A percentile compares a stretch with the other conserved stretches of the same genome.
Evolutionary conservation across 2,329 filamentous ascomycete genomes (phyloP).

Genomic region (Metarhizium sp.): DNA sequence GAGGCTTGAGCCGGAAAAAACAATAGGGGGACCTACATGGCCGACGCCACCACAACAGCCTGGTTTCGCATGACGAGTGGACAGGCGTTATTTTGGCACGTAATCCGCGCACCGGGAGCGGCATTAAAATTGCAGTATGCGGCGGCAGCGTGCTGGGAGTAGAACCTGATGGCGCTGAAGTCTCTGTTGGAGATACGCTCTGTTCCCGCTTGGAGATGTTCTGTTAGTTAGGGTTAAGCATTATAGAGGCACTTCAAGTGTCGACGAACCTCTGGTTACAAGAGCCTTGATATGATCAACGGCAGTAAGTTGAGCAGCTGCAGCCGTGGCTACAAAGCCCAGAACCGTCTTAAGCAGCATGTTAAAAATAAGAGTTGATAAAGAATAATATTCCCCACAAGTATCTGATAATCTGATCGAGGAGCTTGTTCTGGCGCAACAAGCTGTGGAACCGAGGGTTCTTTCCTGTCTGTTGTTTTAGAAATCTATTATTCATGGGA

Average conservation of each 20-base stretch:
- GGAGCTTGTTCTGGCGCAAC: background rate
- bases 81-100: conserved; percentile 35
- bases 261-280: conserved; percentile 23
- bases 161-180: conserved; percentile 34
- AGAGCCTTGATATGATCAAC: conserved; percentile 19
- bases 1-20: conserved; percentile 2
- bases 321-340: conserved; percentile 14
- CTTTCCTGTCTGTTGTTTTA: background rate
- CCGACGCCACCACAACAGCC: conserved; percentile 32
- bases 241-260: background rate
- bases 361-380: background rate
- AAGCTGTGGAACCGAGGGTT: background rate
- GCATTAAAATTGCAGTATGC: conserved; percentile 43
- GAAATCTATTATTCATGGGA: background rate
- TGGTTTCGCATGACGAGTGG: conserved; percentile 31
- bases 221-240: background rate
- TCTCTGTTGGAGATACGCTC: conserved; percentile 19
- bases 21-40: conserved; percentile 21
- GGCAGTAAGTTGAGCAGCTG: conserved; percentile 14
- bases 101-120: conserved; percentile 27
- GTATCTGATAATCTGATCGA: too few species aligned
- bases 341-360: conserved; percentile 18
- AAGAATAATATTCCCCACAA: too few species aligned
- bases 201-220: background rate
- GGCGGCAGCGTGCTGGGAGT: conserved; percentile 40